These are phyloP conservation scores for Xylaria bambusicola DNA, from an alignment of 495 filamentous ascomycete species.

Conservation along the genomic window DNA sequence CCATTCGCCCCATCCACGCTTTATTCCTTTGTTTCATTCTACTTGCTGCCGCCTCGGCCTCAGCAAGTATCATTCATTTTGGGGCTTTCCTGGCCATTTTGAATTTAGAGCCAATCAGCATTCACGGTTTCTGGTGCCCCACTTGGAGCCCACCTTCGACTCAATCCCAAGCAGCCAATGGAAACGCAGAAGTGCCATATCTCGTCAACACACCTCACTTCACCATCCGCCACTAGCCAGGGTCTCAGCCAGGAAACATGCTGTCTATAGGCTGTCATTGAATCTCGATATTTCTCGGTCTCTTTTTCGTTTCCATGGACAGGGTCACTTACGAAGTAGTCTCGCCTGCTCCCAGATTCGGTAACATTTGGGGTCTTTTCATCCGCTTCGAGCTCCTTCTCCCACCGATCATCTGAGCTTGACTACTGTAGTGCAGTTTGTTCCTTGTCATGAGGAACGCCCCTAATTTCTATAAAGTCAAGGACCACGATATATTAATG, in stretches of 20 bases:
- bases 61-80: conserved; percentile 17
- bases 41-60: conserved; percentile 17
- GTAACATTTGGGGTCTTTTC: conserved; percentile 24
- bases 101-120: conserved; percentile 37
- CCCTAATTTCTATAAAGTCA: conserved; percentile 6
- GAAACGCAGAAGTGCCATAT: conserved; percentile 24
- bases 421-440: conserved; percentile 16
- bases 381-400: conserved; percentile 5
- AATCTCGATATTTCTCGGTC: conserved; percentile 25
- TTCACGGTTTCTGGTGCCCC: conserved; percentile 22
- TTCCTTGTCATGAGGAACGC: conserved; percentile 27
- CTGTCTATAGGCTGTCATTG: conserved; percentile 37
- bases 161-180: conserved; percentile 24
- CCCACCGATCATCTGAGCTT: conserved; percentile 23
- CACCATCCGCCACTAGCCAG: conserved; percentile 38
- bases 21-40: conserved; percentile 27
- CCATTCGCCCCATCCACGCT: conserved; percentile 8
- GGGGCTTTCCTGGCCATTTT: conserved; percentile 26
- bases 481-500: not conserved
- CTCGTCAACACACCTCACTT: conserved; percentile 34
- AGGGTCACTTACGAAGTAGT: conserved; percentile 23
- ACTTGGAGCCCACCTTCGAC: conserved; percentile 27
- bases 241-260: conserved; percentile 30
- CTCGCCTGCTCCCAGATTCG: conserved; percentile 23
- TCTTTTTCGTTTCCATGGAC: conserved; percentile 21